phyloP scores from a whole-genome alignment of 2,329 filamentous ascomycete species.

The Chaetomiaceae sp. region DNA sequence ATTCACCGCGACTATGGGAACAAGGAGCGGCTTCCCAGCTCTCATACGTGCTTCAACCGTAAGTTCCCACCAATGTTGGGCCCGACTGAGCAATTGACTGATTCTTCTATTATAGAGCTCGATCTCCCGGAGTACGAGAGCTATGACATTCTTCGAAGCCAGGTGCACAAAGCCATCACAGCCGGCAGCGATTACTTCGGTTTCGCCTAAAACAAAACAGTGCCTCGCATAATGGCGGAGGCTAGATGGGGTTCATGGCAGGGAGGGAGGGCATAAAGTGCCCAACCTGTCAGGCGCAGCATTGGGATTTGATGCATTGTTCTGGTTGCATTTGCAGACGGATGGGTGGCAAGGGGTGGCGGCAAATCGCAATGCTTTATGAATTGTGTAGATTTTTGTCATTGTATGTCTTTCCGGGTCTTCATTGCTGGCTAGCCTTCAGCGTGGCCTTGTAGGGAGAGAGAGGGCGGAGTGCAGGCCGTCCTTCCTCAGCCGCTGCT shows the following conservation, averaged over 20 bases:
- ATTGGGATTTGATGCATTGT: neutral
- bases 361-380: constrained; percentile 7
- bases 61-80: constrained; percentile 44
- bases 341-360: neutral
- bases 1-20: constrained; percentile 97
- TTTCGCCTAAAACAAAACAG: constrained; percentile 65
- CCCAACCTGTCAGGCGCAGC: constrained; percentile 12
- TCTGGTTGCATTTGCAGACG: constrained; percentile 9
- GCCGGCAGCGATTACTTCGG: constrained; percentile 96
- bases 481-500: constrained; percentile 4
- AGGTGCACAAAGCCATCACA: constrained; percentile 94
- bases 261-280: constrained; percentile 24
- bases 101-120: constrained; percentile 67
- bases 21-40: constrained; percentile 91
- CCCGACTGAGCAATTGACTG: constrained; percentile 1
- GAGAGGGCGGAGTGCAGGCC: constrained; percentile 24
- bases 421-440: constrained; percentile 3
- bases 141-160: constrained; percentile 83
- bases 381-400: neutral
- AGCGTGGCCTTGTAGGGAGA: neutral
- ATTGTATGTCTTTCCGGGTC: neutral
- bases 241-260: neutral
- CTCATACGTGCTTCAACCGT: constrained; percentile 99
- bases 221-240: neutral
- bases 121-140: constrained; percentile 97